Evolutionary conservation across 208 protist species (phyloP), one percentile per base, ranked within the genome.

Genomic region (Acanthamoeba lugdunensis): DNA sequence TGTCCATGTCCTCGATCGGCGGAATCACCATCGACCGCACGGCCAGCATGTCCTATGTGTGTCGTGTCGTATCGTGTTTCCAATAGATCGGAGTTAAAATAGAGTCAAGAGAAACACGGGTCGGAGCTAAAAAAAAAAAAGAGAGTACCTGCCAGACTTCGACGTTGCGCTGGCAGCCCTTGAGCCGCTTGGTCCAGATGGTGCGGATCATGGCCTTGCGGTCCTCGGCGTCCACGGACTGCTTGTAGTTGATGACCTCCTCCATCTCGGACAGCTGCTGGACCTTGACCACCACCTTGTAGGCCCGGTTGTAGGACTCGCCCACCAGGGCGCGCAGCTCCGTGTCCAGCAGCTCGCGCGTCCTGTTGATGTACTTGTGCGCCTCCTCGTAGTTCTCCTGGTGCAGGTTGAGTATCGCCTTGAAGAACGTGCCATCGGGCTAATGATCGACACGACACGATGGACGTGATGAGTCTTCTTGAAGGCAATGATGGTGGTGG

Each of bases 191-290:
- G 67, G 97, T 96, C 98, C 99, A 99, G 73, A 98, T 97, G 11
- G 96, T 90, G 30, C 54, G 79, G 21, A 97, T 97, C 93, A 96
- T 96, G n/a, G 54, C 90, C 33, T 54, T 2, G 21, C 50, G 2
- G 25, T 81, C 37, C 30, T 90, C 56, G 50, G 41, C 41, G 30
- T 56, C 56, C 52, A 45, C 9, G 23, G n/a, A 69, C 33, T 71
- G 71, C 50, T 94, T 90, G 41, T 94, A 94, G 73, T 88, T n/a
- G 58, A 94, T 94, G 45, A 94, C 50, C 63, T 94, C 91, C 96
- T 99, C 98, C 79, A 99, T 95, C 97, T 99, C 99, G 52, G 98
- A 97, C 48, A 99, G 96, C 96, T 99, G 99, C 96, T 99, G 99
- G 58, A 99, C 97, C 54, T 97, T 96, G n/a, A 99, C 98, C 88